These are phyloP conservation scores for Cystofilobasidium capitatum DNA, from an alignment of 768 basidiomycete species.

Conservation along the genomic window DNA sequence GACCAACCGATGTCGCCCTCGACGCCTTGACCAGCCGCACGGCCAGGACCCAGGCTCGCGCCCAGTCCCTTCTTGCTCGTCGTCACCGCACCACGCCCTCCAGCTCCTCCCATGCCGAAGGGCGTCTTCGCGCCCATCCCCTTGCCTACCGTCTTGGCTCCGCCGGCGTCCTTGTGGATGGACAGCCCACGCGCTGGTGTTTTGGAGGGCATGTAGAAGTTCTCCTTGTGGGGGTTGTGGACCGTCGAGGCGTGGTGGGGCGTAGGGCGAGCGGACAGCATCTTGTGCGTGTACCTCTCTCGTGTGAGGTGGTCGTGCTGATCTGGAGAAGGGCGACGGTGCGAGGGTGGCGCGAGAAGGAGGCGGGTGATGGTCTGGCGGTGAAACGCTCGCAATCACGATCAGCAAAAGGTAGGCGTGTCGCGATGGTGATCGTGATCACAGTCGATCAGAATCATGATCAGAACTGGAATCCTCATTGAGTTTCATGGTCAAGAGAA, in stretches of 20 bases:
- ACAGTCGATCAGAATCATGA: too few relatives aligned
- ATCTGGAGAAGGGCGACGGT: too few relatives aligned
- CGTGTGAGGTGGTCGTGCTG: too few relatives aligned
- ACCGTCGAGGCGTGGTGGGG: too few relatives aligned
- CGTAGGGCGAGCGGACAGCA: neutral
- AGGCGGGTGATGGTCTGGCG: too few relatives aligned
- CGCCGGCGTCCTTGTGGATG: neutral
- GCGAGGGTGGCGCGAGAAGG: too few relatives aligned
- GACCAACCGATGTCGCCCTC: constrained; percentile 3
- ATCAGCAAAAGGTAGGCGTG: too few relatives aligned
- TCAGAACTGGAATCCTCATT: too few relatives aligned
- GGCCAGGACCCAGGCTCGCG: neutral
- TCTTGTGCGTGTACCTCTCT: too few relatives aligned
- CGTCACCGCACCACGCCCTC: neutral
- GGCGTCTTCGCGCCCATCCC: neutral
- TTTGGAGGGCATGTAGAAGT: neutral
- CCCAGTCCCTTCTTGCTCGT: constrained; percentile 1
- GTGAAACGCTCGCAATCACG: too few relatives aligned
- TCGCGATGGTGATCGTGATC: too few relatives aligned
- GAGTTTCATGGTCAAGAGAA: too few relatives aligned
- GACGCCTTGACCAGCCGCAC: neutral
- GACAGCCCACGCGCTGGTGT: neutral
- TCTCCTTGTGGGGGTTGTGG: constrained; percentile 4
- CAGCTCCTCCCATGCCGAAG: neutral
- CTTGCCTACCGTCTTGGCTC: constrained; percentile 1